Evolutionary conservation across 441 rosid genomes (phyloP), one percentile per base, ranked within the genome.

Genomic region (Populus trichocarpa): DNA sequence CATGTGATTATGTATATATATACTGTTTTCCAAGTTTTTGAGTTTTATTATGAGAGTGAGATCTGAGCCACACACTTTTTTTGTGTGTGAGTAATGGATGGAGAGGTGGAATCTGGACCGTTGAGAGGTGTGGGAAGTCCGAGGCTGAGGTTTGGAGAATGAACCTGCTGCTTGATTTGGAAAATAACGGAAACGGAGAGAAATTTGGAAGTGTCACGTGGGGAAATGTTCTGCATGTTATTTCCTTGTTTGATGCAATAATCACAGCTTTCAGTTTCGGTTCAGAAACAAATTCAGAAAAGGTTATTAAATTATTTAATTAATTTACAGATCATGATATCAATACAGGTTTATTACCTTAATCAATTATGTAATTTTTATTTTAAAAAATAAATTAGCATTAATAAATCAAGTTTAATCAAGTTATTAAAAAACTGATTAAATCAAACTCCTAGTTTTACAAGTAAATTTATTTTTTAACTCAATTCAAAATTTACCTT

Each of bases 31-130:
- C 22, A 53, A 0, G 61, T 53, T 53, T 14, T 1, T 46, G 18
- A 46, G 57, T 14, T 46, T 14, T 46, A 1, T 46, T 13, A 18
- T 13, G 20, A 46, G 57, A 46, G 57, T 46, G 7, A 14, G 18
- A 46, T 46, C 57, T 46, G 20, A 46, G 57, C 57, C 57, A 46
- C 57, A 46, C 0, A 14, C 57, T 14, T 35, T 35, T 53, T 73
- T 50, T 33, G 9, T 14, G 42, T 64, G 68, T 71, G 61, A 8
- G 9, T 61, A 57, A 33, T 50, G 59, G 59, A 71, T 13, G n/a
- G 22, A 6, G 40, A 74, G 64, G 79, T 69, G 63, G 23, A 25
- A 84, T 84, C 82, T 3, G n/a, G 59, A 18, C 75, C 84, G 90
- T 84, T 77, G 57, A 33, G 67, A 53, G 61, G 61, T 53, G 22